These are phyloP conservation scores for Hypomyces perniciosus DNA, from an alignment of 2,329 filamentous ascomycete species.

Conservation along the genomic window DNA sequence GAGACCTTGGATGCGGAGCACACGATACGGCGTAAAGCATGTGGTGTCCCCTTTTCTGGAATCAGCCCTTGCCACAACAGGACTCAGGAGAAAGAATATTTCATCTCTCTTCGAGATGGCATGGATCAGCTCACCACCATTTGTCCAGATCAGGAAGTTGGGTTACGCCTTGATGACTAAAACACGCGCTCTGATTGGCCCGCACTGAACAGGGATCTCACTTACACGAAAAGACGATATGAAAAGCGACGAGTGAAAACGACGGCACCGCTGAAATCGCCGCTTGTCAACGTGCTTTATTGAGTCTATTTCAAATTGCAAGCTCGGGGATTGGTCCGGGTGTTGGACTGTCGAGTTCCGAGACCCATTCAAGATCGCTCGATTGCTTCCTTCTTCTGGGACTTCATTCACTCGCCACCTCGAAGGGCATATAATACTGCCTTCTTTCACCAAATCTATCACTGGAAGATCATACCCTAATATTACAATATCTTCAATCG, in stretches of 20 bases:
- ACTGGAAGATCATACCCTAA: not conserved
- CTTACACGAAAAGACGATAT: not conserved
- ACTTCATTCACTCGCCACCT: not conserved
- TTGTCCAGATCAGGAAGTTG: slow-evolving; percentile 4
- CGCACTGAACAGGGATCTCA: not conserved
- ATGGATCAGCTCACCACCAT: not conserved
- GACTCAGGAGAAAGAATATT: too few species aligned
- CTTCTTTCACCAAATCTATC: not conserved
- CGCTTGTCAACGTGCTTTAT: slow-evolving; percentile 1
- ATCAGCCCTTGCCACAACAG: too few species aligned
- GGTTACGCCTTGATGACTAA: slow-evolving; percentile 29
- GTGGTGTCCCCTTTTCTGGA: too few species aligned
- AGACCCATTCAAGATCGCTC: not conserved
- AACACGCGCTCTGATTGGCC: slow-evolving; percentile 25
- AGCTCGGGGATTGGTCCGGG: slow-evolving; percentile 10
- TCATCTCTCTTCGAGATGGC: not conserved
- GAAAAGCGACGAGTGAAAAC: not conserved
- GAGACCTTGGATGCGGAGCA: too few species aligned
- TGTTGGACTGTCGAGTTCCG: not conserved
- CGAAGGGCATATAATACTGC: too few species aligned
- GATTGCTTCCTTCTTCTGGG: not conserved
- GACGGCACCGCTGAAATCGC: too few species aligned
- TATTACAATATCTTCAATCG: not conserved
- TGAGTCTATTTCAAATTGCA: slow-evolving; percentile 8
- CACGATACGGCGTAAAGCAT: too few species aligned